Evolutionary conservation across 257 asterid genomes (phyloP).

Genomic region (Ajuga chamaepitys): DNA sequence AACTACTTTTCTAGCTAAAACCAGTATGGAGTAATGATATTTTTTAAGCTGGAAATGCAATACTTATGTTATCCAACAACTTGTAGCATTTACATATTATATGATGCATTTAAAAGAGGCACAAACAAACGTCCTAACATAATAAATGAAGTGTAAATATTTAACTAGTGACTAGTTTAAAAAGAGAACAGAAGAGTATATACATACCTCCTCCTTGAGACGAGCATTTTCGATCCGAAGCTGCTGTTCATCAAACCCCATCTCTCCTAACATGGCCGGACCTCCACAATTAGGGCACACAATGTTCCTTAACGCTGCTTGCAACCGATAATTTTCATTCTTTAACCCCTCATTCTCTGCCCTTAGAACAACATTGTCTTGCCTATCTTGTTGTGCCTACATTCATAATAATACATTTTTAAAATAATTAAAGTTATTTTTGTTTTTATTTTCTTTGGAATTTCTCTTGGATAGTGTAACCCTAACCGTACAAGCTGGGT

Average conservation of each 20-base stretch:
- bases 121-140: too few species aligned
- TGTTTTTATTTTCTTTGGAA: too few species aligned
- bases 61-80: too few species aligned
- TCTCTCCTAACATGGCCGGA: conserved; percentile 81
- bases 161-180: too few species aligned
- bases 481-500: conserved; percentile 2
- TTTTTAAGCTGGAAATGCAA: too few species aligned
- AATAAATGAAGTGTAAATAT: too few species aligned
- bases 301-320: conserved; percentile 64
- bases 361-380: conserved; percentile 63
- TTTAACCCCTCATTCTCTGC: conserved; percentile 77
- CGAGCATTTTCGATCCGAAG: conserved; percentile 86
- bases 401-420: not conserved
- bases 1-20: too few species aligned
- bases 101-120: too few species aligned
- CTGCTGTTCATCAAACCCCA: conserved; percentile 83
- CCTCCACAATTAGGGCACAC: conserved; percentile 94
- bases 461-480: not conserved
- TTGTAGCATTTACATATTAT: too few species aligned
- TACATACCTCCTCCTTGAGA: conserved; percentile 78
- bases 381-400: conserved; percentile 93
- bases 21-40: too few species aligned
- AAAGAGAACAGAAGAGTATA: too few species aligned
- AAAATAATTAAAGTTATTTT: too few species aligned
- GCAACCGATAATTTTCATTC: conserved; percentile 73